These are phyloP conservation scores for Pelagophyceae sp. DNA, from an alignment of 352 stramenopile genomes.

Conservation along the genomic window DNA sequence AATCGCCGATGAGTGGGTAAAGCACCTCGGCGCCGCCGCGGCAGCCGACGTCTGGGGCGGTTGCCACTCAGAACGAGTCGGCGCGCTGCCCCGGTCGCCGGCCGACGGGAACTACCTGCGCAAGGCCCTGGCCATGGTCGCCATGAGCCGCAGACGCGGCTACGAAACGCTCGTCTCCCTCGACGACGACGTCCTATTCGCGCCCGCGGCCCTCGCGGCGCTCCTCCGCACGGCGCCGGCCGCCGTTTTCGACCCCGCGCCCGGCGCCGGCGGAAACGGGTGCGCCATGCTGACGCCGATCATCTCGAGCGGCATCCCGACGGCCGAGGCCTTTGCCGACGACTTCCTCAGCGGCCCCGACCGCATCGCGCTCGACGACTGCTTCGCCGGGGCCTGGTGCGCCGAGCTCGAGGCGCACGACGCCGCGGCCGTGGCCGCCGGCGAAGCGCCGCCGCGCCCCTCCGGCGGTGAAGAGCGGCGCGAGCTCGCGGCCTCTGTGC, in stretches of 20 bases:
- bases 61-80: neutral
- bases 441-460: no score
- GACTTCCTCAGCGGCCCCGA: neutral
- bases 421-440: no score
- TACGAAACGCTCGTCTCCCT: neutral
- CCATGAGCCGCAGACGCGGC: neutral
- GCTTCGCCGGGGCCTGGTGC: neutral
- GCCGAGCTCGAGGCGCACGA: no score
- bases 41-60: neutral
- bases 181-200: slow-evolving; percentile 10
- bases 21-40: neutral
- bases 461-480: no score
- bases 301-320: neutral
- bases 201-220: neutral
- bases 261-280: neutral
- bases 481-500: no score
- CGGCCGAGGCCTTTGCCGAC: neutral
- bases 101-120: neutral
- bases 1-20: neutral
- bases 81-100: neutral
- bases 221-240: neutral
- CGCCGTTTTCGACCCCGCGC: neutral
- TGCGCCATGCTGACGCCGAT: slow-evolving; percentile 10
- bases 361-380: neutral
- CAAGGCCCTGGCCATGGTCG: neutral